Conservation (phyloP, 192 early-diverging fungal genomes). For the Umbelopsis vinacea region DNA sequence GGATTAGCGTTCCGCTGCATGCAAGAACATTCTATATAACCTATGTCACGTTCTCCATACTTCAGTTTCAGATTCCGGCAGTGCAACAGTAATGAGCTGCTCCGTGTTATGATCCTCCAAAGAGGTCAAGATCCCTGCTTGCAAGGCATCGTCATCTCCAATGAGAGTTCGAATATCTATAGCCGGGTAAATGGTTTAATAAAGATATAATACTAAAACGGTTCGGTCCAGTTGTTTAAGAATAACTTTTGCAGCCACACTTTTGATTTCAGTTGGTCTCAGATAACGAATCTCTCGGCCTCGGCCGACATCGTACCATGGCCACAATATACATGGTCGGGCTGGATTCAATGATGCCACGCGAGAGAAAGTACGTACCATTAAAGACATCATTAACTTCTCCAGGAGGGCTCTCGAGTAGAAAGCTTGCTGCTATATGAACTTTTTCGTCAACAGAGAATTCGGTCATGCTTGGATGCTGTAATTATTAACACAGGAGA, state of each 20-base stretch:
- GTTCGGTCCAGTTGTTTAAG: not conserved
- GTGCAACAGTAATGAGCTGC: conserved; percentile 73
- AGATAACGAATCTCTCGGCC: not conserved
- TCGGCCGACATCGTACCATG: not conserved
- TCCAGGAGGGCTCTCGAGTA: conserved; percentile 92
- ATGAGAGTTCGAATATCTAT: conserved; percentile 89
- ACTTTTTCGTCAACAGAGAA: conserved; percentile 62
- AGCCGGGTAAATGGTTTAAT: not conserved
- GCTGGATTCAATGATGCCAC: not conserved
- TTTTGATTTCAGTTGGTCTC: too few species aligned
- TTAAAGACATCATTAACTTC: conserved; percentile 97
- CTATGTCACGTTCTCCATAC: conserved; percentile 36
- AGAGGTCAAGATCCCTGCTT: conserved; percentile 66
- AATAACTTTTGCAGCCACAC: too few species aligned
- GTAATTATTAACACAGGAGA: not conserved
- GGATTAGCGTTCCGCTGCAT: not conserved
- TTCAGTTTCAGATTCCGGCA: conserved; percentile 66
- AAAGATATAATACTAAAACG: not conserved
- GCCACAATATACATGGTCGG: not conserved
- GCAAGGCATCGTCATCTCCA: conserved; percentile 75
- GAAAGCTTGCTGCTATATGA: conserved; percentile 75
- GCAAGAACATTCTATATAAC: not conserved
- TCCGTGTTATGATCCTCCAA: conserved; percentile 86
- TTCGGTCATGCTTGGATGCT: conserved; percentile 24
- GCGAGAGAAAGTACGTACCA: conserved; percentile 56